Base-by-base conservation (phyloP, 2,329 filamentous ascomycete species). In the Calonectria hongkongensis region DNA sequence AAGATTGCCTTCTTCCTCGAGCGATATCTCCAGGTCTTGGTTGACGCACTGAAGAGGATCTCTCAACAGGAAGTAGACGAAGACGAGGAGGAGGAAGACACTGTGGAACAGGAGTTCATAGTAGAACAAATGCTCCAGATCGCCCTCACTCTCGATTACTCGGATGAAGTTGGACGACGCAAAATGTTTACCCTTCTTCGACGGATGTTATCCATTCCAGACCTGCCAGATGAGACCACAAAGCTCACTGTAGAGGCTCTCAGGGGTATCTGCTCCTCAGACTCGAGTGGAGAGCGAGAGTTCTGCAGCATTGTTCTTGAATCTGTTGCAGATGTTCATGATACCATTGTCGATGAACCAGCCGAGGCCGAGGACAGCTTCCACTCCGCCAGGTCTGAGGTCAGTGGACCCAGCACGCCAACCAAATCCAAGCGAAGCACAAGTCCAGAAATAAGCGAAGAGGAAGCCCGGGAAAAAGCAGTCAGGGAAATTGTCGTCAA, bases 81-180 rank as follows among this genome's bases (percentile, higher is more conserved):
- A 18, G 90, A 93, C 4, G 89, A 91, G 1, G 94, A 94, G 7
- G 94, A 96, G 73, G 94, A 97, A 79, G 94, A 97, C 76, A 94
- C 94, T 0, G 93, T 95, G 8, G 95, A 98, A 82, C 93, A 96
- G 78, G 96, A 98, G 83, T 99, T 99, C 79, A 94, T 98, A 74
- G 94, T 98, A 47, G 96, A 98, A 82, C 97, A 99, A 82, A 88
- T 99, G 70, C 91, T 99, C 43, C 94, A 98, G 79, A 98, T 99
- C 81, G 94, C 95, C 6, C 89, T 96, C 72, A 97, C 95, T 1
- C 90, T 98, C 64, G 97, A 99, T 84, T 99, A 98, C 84, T 96
- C 95, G n/a, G 97, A 99, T 81, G 97, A 98, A 84, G 94, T 98
- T 74, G 97, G 97, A 63, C 92, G 97, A 76, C 90, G 96, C 71